Evolutionary conservation across 345 rosid species (phyloP).

Genomic region (Rhodamnia rubescens): DNA sequence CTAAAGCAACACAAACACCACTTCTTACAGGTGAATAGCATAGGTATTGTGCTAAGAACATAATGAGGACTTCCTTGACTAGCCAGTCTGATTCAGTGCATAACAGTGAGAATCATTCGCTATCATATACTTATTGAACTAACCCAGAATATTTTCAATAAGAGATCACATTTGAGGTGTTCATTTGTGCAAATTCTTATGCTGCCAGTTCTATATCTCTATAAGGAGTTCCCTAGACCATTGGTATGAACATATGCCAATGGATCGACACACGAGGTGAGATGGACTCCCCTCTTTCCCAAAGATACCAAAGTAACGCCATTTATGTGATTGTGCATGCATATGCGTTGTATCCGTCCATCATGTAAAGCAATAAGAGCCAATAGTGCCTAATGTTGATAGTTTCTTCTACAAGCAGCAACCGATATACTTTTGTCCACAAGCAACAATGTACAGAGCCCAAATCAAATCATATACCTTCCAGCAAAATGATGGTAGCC

Average conservation of each 20-base stretch:
- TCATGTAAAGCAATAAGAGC: not conserved
- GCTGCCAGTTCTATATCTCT: not conserved
- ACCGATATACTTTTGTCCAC: not conserved
- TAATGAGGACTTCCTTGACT: not conserved
- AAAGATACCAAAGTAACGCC: not conserved
- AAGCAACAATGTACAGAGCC: not conserved
- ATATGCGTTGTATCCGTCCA: not conserved
- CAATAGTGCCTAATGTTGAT: not conserved
- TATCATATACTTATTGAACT: not conserved
- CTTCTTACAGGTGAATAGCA: not conserved
- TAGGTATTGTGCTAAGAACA: not conserved
- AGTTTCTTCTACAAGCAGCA: not conserved
- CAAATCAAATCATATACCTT: conserved; percentile 33
- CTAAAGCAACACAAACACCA: not conserved
- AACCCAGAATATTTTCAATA: not conserved
- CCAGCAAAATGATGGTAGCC: conserved; percentile 92
- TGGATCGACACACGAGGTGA: not conserved
- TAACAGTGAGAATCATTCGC: not conserved
- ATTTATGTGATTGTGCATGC: not conserved
- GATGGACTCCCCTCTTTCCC: not conserved
- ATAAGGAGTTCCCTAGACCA: not conserved
- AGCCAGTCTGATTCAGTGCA: not conserved
- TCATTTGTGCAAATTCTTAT: not conserved
- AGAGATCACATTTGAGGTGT: not conserved
- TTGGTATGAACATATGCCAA: not conserved